phyloP scores from a whole-genome alignment of 352 stramenopile species.

The Phytophthora podocarpi region DNA sequence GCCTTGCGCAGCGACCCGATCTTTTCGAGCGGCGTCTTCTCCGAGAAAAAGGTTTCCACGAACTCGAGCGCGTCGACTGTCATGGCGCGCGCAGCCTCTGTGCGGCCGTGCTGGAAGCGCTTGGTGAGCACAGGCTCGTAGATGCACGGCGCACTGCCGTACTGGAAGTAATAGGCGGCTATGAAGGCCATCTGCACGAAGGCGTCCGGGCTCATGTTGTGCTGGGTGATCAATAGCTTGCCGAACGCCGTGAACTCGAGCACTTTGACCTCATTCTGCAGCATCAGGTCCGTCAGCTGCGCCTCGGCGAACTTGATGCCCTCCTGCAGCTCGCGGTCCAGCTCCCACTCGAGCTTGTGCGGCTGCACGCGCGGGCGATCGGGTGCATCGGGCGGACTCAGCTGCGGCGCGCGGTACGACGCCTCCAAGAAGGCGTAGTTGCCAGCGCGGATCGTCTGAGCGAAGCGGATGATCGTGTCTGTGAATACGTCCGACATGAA shows the following conservation, averaged over 20 bases:
- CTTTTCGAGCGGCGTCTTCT: conserved; percentile 88
- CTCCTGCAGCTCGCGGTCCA: conserved; percentile 81
- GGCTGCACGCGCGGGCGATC: conserved; percentile 69
- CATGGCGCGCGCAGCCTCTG: conserved; percentile 93
- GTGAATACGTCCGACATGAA: conserved; percentile 92
- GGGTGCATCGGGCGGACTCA: conserved; percentile 39
- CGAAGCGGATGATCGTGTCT: conserved; percentile 93
- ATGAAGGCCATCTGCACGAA: conserved; percentile 97
- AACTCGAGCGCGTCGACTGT: conserved; percentile 90
- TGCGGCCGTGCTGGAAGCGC: conserved; percentile 94
- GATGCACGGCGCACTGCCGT: conserved; percentile 87
- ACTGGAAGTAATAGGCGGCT: conserved; percentile 94
- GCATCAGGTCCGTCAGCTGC: conserved; percentile 93
- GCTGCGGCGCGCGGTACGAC: conserved; percentile 71
- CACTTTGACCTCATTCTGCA: conserved; percentile 93
- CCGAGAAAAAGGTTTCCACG: conserved; percentile 88
- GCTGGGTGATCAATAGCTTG: conserved; percentile 91
- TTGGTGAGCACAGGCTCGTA: conserved; percentile 98
- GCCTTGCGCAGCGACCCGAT: conserved; percentile 86
- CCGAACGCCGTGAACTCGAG: conserved; percentile 94
- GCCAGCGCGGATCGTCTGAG: conserved; percentile 91
- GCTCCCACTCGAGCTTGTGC: conserved; percentile 92
- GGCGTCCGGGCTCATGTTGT: conserved; percentile 94
- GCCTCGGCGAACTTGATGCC: conserved; percentile 94
- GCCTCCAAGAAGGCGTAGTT: conserved; percentile 79